Base-by-base conservation (phyloP, 1,284 basidiomycete species). In the Athelia sp. region DNA sequence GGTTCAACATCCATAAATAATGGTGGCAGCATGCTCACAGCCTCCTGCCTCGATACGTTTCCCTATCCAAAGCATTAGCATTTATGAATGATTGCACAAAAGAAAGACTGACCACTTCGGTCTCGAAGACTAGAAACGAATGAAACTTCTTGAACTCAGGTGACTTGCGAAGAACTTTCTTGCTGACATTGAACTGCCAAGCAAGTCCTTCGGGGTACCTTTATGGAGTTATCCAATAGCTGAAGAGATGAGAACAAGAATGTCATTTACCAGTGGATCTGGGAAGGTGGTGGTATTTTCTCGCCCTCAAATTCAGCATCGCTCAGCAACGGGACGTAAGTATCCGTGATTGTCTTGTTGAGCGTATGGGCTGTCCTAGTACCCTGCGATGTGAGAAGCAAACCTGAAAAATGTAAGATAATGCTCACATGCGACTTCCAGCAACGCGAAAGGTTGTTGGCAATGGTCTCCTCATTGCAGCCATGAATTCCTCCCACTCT, bases 1-100 rank as follows among this genome's bases (percentile, higher is more conserved):
- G 94, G 90, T 61, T 93, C 77, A n/a, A 99, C 93, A 54, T 96
- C 90, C 45, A 99, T 79, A 59, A 99, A 87, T 2, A 99, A 78
- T 1, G 97, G 96, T 3, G 97, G 97, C 19, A 99, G 76, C 97
- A 99, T 99, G 61, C 93, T 97, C 48, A 99, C 97, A 19, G 93
- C 95, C 70, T 99, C 97, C 70, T 98, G 95, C 19, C 97, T 78
- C 10, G 93, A 97, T 50, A 99, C 81, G 62, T 98, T 98, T 47
- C 97, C 96, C 91, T 93, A 57, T 3, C 17, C 0, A 34, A 31
- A 46, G 24, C 24, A 36, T 18, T 22, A 11, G 26, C 54, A 18
- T 56, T n/a, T 43, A 46, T 24, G 17, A 4, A 43, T 32, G 50
- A 24, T 21, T 26, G 19, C 17, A 22, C 21, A 22, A 45, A 14